Conservation (phyloP, 2,329 filamentous ascomycete species). For the Zymoseptoria passerinii region DNA sequence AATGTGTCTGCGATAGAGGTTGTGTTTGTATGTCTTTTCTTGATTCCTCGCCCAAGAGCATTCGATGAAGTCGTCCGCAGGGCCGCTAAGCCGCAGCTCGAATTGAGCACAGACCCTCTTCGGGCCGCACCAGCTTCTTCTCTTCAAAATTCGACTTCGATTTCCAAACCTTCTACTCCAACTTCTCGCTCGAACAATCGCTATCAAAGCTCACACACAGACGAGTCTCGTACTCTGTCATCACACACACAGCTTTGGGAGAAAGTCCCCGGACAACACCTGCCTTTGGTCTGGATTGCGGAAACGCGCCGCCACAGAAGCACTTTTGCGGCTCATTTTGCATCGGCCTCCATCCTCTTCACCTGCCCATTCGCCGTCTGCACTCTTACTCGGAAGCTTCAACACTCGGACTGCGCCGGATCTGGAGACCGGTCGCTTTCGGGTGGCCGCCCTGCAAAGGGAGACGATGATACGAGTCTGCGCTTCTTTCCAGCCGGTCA, state of each 20-base stretch:
- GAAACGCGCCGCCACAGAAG: conserved; percentile 99
- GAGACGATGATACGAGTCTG: conserved; percentile 90
- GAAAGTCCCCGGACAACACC: conserved; percentile 98
- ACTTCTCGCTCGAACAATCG: conserved; percentile 99
- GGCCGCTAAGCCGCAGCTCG: not conserved
- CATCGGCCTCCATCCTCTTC: conserved; percentile 44
- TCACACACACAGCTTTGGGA: conserved; percentile 73
- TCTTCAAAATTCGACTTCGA: conserved; percentile 14
- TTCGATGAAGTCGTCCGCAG: not conserved
- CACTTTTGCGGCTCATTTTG: conserved; percentile 69
- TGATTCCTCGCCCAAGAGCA: not conserved
- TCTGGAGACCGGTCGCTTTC: conserved; percentile 40
- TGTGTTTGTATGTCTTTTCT: not conserved
- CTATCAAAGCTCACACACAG: conserved; percentile 98
- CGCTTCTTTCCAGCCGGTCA: conserved; percentile 34
- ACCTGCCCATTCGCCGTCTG: conserved; percentile 45
- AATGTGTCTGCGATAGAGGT: not conserved
- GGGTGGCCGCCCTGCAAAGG: conserved; percentile 22
- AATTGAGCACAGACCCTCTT: not conserved
- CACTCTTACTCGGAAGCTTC: conserved; percentile 37
- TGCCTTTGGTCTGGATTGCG: conserved; percentile 56
- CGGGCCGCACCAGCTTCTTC: not conserved
- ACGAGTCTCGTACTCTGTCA: conserved; percentile 34
- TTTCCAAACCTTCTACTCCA: conserved; percentile 39
- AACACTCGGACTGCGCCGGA: conserved; percentile 28